Evolutionary conservation across 441 rosid genomes (phyloP), one percentile per base, ranked within the genome.

Genomic region (Mallotus repandus): DNA sequence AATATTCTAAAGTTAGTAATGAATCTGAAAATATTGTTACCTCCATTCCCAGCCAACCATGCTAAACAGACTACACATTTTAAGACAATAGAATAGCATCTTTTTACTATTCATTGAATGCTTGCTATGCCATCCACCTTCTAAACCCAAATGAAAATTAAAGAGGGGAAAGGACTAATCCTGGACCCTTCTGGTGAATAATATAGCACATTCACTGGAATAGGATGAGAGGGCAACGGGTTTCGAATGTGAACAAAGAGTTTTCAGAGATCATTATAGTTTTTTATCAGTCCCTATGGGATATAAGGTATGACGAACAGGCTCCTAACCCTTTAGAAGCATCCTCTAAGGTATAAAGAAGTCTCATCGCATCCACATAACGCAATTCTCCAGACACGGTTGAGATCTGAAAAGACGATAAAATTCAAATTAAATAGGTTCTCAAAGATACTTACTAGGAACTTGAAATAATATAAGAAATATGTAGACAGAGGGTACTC

Each of bases 361-460:
- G 84, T 73, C 91, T 83, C 89, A 94, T 81, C 69, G 98, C 98
- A 82, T 96, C 98, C 46, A 63, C 77, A 76, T 89, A 89, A 53
- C 88, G 92, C 86, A 95, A 76, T 75, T 96, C 99, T 69, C 99
- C 97, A 54, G 88, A 67, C 66, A 86, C 78, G 58, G 83, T 85
- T 57, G 97, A 89, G 74, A 94, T 85, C 98, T 96, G 93, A 52
- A 81, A 55, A 70, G 50, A 75, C 7, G 45, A 54, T 21, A 41
- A 53, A 58, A 63, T 50, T 56, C 43, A n/a, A 53, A 63, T 62
- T 32, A 63, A 63, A 45, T 8, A 53, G 61, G 5, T 46, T 50
- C 65, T 48, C 9, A n/a, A 67, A 67, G 41, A 35, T 10, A 62
- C 22, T 14, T 9, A 32, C 4, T 9, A 61, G 32, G 43, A 55